Evolutionary conservation across 2,329 filamentous ascomycete species (phyloP).

Genomic region (Mycosphaerella sp.): DNA sequence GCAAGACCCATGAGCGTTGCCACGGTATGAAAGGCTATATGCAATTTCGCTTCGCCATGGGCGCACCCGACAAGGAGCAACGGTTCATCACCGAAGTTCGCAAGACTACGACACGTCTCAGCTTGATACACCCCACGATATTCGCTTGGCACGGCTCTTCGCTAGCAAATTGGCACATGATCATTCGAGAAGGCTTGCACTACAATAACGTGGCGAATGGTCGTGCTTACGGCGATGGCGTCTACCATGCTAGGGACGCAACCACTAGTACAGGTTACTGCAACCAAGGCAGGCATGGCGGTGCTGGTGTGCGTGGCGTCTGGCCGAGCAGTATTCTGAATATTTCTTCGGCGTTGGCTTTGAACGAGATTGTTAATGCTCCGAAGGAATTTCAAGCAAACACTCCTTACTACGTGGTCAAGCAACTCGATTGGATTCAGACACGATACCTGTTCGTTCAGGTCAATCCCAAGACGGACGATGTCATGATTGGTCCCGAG

Average conservation of each 20-base stretch:
- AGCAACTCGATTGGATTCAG: conserved; percentile 78
- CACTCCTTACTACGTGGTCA: conserved; percentile 62
- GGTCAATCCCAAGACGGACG: conserved; percentile 21
- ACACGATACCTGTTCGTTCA: conserved; percentile 73
- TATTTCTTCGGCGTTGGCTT: conserved; percentile 53
- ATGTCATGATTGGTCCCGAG: conserved; percentile 19
- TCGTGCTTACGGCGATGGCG: conserved; percentile 67
- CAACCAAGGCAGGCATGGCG: not conserved
- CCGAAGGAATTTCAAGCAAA: conserved; percentile 54
- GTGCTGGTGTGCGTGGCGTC: not conserved
- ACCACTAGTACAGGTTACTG: conserved; percentile 52
- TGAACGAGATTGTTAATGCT: conserved; percentile 81
- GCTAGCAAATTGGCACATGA: conserved; percentile 79
- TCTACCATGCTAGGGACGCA: conserved; percentile 66
- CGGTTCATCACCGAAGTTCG: conserved; percentile 61
- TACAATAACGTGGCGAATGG: conserved; percentile 59
- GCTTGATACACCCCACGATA: conserved; percentile 56
- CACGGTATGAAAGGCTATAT: conserved; percentile 60
- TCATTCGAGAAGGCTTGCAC: conserved; percentile 74
- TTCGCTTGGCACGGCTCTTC: conserved; percentile 83
- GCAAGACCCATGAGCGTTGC: conserved; percentile 42
- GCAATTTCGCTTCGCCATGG: conserved; percentile 84
- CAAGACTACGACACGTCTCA: conserved; percentile 37
- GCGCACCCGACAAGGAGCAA: conserved; percentile 78
- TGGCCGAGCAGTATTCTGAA: conserved; percentile 65